These are phyloP conservation scores for Chloranthus sessilifolius DNA, from an alignment of 164 flowering plant genomes.

Conservation along the genomic window DNA sequence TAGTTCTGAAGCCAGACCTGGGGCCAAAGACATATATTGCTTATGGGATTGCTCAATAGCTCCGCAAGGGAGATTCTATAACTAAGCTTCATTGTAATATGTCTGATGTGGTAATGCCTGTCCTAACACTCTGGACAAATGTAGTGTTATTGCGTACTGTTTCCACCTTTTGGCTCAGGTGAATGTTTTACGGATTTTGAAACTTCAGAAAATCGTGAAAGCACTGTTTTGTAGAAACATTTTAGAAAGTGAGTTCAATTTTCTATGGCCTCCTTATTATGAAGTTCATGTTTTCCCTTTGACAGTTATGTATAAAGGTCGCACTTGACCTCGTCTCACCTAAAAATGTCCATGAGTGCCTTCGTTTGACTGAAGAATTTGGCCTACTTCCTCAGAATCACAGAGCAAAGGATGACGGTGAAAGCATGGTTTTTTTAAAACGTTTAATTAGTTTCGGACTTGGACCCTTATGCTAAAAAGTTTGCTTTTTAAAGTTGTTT, in stretches of 20 bases:
- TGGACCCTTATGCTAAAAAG: background rate
- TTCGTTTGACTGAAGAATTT: slow-evolving; percentile 63
- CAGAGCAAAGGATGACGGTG: slow-evolving; percentile 71
- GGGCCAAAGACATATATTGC: slow-evolving; percentile 95
- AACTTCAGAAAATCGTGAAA: background rate
- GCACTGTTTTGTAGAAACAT: too few relatives aligned
- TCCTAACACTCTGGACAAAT: background rate
- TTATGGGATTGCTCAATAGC: slow-evolving; percentile 67
- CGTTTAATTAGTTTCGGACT: too few relatives aligned
- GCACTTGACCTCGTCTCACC: slow-evolving; percentile 85
- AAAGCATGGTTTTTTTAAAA: too few relatives aligned
- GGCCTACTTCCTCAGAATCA: slow-evolving; percentile 63
- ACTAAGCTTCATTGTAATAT: slow-evolving; percentile 88
- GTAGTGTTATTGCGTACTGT: background rate
- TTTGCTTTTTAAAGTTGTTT: too few relatives aligned
- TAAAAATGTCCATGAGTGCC: slow-evolving; percentile 61
- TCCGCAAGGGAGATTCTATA: slow-evolving; percentile 91
- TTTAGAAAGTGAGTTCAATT: too few relatives aligned
- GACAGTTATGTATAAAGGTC: slow-evolving; percentile 86
- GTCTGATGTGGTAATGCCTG: slow-evolving; percentile 85
- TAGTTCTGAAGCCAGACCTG: slow-evolving; percentile 69
- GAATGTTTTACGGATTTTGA: slow-evolving; percentile 38
- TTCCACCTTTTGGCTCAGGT: slow-evolving; percentile 38
- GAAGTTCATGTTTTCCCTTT: background rate
- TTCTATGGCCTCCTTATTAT: background rate